Percentiles rank a stretch among this genome's conserved stretches.
Evolutionary conservation across 2,329 filamentous ascomycete genomes (phyloP).

Genomic region (Epichloe uncinata): DNA sequence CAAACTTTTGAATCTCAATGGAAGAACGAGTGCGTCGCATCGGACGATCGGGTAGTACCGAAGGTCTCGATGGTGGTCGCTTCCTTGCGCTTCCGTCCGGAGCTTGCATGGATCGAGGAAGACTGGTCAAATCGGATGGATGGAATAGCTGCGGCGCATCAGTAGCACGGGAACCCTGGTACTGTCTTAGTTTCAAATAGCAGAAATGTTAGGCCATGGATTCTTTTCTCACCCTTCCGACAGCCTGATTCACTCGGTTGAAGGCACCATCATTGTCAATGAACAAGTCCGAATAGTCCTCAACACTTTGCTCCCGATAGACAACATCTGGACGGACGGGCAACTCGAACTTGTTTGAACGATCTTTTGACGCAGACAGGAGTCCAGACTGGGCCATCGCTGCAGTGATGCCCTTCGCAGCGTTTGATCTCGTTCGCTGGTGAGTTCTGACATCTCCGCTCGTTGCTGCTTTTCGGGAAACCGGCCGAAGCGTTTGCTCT

Average conservation of each 20-base stretch:
- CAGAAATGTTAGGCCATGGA: not conserved
- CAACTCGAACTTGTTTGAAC: conserved; percentile 41
- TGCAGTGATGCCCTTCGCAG: conserved; percentile 2
- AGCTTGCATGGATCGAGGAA: conserved; percentile 55
- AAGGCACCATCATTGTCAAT: conserved; percentile 71
- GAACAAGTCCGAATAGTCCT: conserved; percentile 88
- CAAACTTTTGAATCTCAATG: conserved; percentile 90
- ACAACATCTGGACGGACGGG: conserved; percentile 49
- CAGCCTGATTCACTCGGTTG: conserved; percentile 53
- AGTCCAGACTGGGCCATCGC: conserved; percentile 24
- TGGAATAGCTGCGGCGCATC: conserved; percentile 58
- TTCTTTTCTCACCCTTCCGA: conserved; percentile 41
- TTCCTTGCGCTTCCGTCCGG: conserved; percentile 48
- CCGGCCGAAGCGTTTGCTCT: conserved; percentile 50
- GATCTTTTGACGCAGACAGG: conserved; percentile 17
- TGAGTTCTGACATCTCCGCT: conserved; percentile 24
- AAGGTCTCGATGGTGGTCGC: conserved; percentile 36
- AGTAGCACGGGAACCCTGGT: conserved; percentile 25
- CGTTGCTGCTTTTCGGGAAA: conserved; percentile 27
- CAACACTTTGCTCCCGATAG: conserved; percentile 68
- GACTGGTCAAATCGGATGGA: conserved; percentile 65
- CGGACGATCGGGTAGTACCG: conserved; percentile 47
- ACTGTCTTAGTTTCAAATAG: not conserved
- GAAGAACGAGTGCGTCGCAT: conserved; percentile 71
- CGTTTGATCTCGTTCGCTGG: conserved; percentile 23